Evolutionary conservation across 768 basidiomycete genomes (phyloP).

Genomic region (Suillus spraguei): DNA sequence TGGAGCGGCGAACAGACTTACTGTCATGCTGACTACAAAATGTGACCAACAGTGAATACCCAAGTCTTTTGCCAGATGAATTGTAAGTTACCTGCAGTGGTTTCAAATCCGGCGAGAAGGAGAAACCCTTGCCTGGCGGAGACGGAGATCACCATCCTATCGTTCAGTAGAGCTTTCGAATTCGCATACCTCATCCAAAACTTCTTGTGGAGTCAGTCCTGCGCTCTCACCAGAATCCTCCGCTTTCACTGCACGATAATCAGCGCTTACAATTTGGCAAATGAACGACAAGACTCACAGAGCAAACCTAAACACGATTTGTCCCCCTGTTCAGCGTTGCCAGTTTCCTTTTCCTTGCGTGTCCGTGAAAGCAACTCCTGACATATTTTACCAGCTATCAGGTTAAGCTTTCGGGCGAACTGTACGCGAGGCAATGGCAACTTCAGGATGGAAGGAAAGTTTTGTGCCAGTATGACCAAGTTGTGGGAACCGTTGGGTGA

Average conservation of each 20-base stretch:
- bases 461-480: constrained; percentile 22
- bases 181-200: background rate
- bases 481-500: constrained; percentile 15
- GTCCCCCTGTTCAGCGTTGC: constrained; percentile 20
- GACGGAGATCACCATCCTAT: background rate
- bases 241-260: background rate
- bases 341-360: constrained; percentile 35
- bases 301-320: constrained; percentile 5
- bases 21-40: constrained; percentile 15
- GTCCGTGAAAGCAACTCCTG: constrained; percentile 33
- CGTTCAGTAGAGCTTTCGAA: background rate
- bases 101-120: constrained; percentile 20
- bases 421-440: constrained; percentile 34
- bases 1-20: background rate
- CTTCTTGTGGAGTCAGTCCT: constrained; percentile 3
- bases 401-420: constrained; percentile 28
- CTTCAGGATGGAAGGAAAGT: constrained; percentile 33
- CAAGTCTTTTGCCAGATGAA: background rate
- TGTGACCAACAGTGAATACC: background rate
- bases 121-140: constrained; percentile 16
- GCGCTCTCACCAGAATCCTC: background rate
- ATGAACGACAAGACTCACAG: background rate
- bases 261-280: background rate
- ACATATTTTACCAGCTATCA: constrained; percentile 37
- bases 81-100: constrained; percentile 27